These are phyloP conservation scores for Apiospora arundinis DNA, from an alignment of 2,329 filamentous ascomycete genomes.

Conservation along the genomic window DNA sequence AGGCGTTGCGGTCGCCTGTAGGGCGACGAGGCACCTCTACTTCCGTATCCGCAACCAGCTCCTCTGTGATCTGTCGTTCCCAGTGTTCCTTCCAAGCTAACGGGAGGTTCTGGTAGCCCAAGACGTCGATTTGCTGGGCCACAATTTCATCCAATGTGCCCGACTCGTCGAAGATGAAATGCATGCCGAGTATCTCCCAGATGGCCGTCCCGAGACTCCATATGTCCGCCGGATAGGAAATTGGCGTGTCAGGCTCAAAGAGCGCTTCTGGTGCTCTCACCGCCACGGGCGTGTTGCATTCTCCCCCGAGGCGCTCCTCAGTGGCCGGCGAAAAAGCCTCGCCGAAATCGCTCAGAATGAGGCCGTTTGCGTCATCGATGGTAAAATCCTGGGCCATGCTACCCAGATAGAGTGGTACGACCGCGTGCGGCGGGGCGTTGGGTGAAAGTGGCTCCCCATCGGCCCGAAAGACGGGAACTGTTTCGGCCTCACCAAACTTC, in stretches of 20 bases:
- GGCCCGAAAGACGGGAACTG: background rate
- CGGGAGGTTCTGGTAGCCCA: background rate
- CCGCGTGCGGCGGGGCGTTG: background rate
- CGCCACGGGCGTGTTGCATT: conserved; percentile 9
- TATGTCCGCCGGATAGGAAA: background rate
- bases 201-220: conserved; percentile 5
- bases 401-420: conserved; percentile 2
- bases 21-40: background rate
- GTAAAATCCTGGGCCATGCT: background rate
- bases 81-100: background rate
- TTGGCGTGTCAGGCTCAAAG: conserved; percentile 1
- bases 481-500: background rate
- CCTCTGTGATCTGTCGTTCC: background rate
- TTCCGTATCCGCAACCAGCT: background rate
- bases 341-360: conserved; percentile 8
- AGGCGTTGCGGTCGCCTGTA: background rate
- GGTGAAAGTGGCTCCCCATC: conserved; percentile 3
- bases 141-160: conserved; percentile 24
- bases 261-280: background rate
- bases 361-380: background rate
- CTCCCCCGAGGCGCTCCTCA: background rate
- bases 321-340: background rate
- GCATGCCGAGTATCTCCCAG: conserved; percentile 3
- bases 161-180: conserved; percentile 39
- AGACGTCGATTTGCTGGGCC: conserved; percentile 1